These are phyloP conservation scores for Daldinia decipiens DNA, from an alignment of 495 filamentous ascomycete species.

Conservation along the genomic window DNA sequence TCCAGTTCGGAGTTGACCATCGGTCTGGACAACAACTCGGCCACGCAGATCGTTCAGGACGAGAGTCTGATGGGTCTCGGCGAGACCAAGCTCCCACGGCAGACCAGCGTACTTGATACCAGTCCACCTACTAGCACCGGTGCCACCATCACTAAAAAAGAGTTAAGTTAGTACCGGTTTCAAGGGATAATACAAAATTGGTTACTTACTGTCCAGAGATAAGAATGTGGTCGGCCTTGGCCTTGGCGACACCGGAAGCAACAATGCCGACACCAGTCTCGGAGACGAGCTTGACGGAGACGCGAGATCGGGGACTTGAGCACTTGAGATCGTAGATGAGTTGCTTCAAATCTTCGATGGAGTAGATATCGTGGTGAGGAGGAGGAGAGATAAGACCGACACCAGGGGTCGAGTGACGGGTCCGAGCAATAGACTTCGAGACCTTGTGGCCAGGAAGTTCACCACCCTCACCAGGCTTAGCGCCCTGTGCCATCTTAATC, in stretches of 20 bases:
- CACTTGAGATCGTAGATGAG: slow-evolving; percentile 99
- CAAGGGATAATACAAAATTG: background rate
- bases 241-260: slow-evolving; percentile 97
- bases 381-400: slow-evolving; percentile 99
- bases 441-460: slow-evolving; percentile 99
- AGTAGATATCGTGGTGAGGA: slow-evolving; percentile 99
- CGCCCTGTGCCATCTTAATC: slow-evolving; percentile 99
- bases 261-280: slow-evolving; percentile 99
- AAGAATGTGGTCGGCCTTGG: slow-evolving; percentile 96
- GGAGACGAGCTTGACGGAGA: slow-evolving; percentile 99
- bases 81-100: slow-evolving; percentile 97
- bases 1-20: slow-evolving; percentile 94
- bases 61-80: slow-evolving; percentile 98
- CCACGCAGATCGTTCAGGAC: slow-evolving; percentile 97
- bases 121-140: slow-evolving; percentile 97
- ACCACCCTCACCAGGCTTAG: slow-evolving; percentile 98
- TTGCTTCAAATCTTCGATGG: slow-evolving; percentile 98
- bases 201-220: slow-evolving; percentile 81
- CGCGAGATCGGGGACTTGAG: slow-evolving; percentile 90
- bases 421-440: slow-evolving; percentile 93
- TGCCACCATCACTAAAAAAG: slow-evolving; percentile 77
- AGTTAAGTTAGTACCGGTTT: background rate
- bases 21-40: slow-evolving; percentile 96
- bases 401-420: slow-evolving; percentile 97
- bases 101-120: slow-evolving; percentile 99